Percentiles rank a stretch among this genome's conserved stretches.
Conservation (phyloP, 2,329 filamentous ascomycete genomes). For the Cordyceps farinosa region DNA sequence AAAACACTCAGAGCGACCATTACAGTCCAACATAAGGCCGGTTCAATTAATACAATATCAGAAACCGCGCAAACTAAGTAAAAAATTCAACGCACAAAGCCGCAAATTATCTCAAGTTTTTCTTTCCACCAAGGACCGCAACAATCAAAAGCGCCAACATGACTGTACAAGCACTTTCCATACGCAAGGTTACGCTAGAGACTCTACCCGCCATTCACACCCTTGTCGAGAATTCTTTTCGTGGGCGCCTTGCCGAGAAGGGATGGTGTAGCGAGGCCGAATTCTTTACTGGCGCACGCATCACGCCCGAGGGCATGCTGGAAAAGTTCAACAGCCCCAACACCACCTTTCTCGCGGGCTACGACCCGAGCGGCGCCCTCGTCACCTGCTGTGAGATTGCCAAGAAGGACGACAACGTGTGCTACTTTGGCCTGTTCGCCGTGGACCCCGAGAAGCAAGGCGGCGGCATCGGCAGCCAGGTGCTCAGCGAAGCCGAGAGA, state of each 20-base stretch:
- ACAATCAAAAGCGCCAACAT: background rate
- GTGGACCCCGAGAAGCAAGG: slow-evolving; percentile 42
- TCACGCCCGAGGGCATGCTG: slow-evolving; percentile 34
- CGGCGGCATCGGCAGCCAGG: slow-evolving; percentile 40
- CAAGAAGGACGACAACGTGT: slow-evolving; percentile 26
- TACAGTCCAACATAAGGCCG: background rate
- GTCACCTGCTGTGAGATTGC: slow-evolving; percentile 45
- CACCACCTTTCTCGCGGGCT: slow-evolving; percentile 37
- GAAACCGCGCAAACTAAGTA: background rate
- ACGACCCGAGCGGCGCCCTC: slow-evolving; percentile 27
- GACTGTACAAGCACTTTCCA: slow-evolving; percentile 26
- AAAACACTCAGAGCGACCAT: background rate
- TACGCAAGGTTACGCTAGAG: slow-evolving; percentile 33
- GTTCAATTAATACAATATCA: background rate
- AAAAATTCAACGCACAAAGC: background rate
- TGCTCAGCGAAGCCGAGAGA: slow-evolving; percentile 40
- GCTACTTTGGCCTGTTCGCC: slow-evolving; percentile 48
- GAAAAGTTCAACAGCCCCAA: slow-evolving; percentile 39
- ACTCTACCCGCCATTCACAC: slow-evolving; percentile 33
- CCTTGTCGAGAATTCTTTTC: slow-evolving; percentile 43
- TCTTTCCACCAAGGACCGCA: background rate
- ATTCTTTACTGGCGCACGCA: slow-evolving; percentile 41
- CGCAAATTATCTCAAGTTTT: background rate
- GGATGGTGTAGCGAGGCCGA: slow-evolving; percentile 49
- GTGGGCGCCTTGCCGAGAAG: slow-evolving; percentile 36